Conservation (phyloP, 495 filamentous ascomycete genomes). For the Neurospora discreta region DNA sequence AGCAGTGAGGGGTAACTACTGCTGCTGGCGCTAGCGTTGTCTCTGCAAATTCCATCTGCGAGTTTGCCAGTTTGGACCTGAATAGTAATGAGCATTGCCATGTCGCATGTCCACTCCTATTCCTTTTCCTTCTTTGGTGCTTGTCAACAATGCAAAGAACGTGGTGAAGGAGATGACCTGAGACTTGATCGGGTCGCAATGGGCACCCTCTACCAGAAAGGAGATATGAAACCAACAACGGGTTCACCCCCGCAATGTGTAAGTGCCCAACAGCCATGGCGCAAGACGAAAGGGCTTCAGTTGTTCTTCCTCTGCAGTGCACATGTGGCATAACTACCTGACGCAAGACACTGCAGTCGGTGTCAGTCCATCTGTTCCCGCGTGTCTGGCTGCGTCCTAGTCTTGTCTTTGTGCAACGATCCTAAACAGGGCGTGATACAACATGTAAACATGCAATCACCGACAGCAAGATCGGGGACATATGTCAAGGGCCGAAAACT, state of each 20-base stretch:
- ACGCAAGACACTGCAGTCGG: neutral
- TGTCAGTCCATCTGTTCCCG: neutral
- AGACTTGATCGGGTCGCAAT: slow-evolving; percentile 6
- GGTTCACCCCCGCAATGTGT: slow-evolving; percentile 8
- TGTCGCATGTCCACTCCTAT: neutral
- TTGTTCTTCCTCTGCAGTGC: neutral
- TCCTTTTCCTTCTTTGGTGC: neutral
- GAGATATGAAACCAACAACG: slow-evolving; percentile 5
- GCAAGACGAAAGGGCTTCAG: neutral
- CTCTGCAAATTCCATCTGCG: neutral
- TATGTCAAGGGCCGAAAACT: neutral
- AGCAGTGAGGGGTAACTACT: neutral
- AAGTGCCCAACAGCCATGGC: slow-evolving; percentile 13
- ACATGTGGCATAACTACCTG: slow-evolving; percentile 3
- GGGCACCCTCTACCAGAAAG: neutral
- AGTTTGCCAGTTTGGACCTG: neutral
- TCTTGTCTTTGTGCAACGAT: neutral
- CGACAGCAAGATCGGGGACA: neutral
- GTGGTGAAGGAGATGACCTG: neutral
- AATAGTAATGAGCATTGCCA: neutral
- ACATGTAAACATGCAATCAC: neutral
- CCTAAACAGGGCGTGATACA: neutral
- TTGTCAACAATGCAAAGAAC: neutral
- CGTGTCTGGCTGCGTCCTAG: neutral
- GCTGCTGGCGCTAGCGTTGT: neutral